A percentile compares a stretch with the other conserved stretches of the same genome.
Conservation (phyloP, 164 flowering plant species). For the Magnolia officinalis region DNA sequence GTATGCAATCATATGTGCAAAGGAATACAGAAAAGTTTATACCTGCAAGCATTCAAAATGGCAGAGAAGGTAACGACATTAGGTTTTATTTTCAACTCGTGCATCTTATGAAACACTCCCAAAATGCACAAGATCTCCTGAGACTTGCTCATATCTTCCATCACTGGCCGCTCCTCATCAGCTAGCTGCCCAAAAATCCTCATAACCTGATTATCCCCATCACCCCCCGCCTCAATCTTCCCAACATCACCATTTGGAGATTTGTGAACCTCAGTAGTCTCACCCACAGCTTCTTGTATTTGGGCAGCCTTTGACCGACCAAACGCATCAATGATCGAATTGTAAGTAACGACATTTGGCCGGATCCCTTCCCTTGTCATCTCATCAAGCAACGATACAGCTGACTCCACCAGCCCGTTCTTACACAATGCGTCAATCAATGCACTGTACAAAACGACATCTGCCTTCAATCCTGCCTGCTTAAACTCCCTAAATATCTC, state of each 20-base stretch:
- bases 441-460: conserved; percentile 95
- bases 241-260: conserved; percentile 23
- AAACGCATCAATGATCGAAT: conserved; percentile 94
- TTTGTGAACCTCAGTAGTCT: conserved; percentile 15
- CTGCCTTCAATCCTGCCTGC: conserved; percentile 77
- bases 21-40: conserved; percentile 7
- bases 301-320: conserved; percentile 49
- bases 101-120: conserved; percentile 85
- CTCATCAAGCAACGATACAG: conserved; percentile 76
- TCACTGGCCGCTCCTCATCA: conserved; percentile 35
- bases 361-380: conserved; percentile 86
- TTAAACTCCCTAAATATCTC: conserved; percentile 72
- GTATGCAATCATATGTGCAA: neutral
- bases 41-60: conserved; percentile 99
- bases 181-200: conserved; percentile 62
- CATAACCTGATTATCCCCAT: conserved; percentile 45
- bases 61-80: conserved; percentile 99
- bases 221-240: conserved; percentile 13
- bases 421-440: conserved; percentile 89
- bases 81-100: conserved; percentile 82
- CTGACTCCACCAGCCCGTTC: conserved; percentile 78
- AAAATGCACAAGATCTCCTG: conserved; percentile 66
- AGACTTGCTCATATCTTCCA: conserved; percentile 34
- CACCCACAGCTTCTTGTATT: conserved; percentile 16
- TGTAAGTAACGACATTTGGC: conserved; percentile 94